Evolutionary conservation across 139 green algal genomes (phyloP).

Genomic region (Trebouxia sp.): DNA sequence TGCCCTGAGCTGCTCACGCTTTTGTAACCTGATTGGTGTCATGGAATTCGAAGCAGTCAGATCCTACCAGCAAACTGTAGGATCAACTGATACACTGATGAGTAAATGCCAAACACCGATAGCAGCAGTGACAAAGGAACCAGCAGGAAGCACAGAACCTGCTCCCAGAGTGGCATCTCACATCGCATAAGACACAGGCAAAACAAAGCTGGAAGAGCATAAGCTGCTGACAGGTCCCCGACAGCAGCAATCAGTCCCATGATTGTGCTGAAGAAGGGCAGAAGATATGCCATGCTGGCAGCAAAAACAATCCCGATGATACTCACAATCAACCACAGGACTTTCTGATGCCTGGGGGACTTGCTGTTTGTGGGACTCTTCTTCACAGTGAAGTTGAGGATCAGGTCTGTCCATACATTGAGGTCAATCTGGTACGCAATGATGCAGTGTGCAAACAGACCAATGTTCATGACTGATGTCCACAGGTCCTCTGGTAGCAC

Average conservation of each 20-base stretch:
- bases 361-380: neutral
- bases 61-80: neutral
- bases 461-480: constrained; percentile 43
- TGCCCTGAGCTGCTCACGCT: too few species aligned
- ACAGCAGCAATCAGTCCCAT: constrained; percentile 38
- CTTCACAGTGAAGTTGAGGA: constrained; percentile 29
- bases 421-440: constrained; percentile 56
- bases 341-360: neutral
- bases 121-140: constrained; percentile 31
- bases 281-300: constrained; percentile 30
- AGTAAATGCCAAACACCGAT: constrained; percentile 32
- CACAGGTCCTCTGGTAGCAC: constrained; percentile 41
- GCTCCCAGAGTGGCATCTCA: constrained; percentile 1
- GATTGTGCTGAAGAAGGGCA: constrained; percentile 45
- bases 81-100: constrained; percentile 22
- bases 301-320: constrained; percentile 28
- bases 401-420: constrained; percentile 45
- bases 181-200: constrained; percentile 20
- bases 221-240: constrained; percentile 43
- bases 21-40: too few species aligned
- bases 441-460: constrained; percentile 52
- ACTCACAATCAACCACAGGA: constrained; percentile 35
- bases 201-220: constrained; percentile 39
- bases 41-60: too few species aligned
- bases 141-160: constrained; percentile 24